Evolutionary conservation across 2,329 filamentous ascomycete species (phyloP).

Genomic region (Exophiala dermatitidis): DNA sequence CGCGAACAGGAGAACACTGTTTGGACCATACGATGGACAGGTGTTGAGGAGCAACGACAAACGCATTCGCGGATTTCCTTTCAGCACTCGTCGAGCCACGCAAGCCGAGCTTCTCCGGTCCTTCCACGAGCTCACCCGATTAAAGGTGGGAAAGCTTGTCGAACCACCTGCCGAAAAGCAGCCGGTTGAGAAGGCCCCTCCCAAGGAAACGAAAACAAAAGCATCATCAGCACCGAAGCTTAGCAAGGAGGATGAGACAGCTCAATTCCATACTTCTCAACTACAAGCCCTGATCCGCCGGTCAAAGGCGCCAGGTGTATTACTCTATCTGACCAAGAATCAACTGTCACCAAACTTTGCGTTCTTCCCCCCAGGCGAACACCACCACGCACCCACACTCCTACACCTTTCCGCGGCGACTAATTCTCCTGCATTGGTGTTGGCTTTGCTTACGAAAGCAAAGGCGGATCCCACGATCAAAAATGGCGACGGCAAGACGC

Average conservation of each 20-base stretch:
- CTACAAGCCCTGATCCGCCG: constrained; percentile 80
- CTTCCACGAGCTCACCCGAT: constrained; percentile 85
- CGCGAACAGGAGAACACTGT: constrained; percentile 79
- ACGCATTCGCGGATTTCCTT: constrained; percentile 79
- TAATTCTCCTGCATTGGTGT: constrained; percentile 69
- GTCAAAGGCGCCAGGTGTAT: constrained; percentile 77
- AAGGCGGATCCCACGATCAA: constrained; percentile 63
- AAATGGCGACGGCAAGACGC: constrained; percentile 70
- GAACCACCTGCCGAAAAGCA: constrained; percentile 33
- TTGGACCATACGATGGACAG: constrained; percentile 85
- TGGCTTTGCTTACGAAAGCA: constrained; percentile 67
- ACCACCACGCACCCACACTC: constrained; percentile 71
- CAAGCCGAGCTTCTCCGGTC: constrained; percentile 90
- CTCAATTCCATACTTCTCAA: constrained; percentile 77
- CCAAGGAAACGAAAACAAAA: constrained; percentile 31
- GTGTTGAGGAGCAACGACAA: constrained; percentile 71
- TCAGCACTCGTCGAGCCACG: constrained; percentile 83
- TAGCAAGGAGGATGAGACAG: constrained; percentile 76
- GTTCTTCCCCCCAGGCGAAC: constrained; percentile 61
- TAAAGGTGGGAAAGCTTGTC: constrained; percentile 70
- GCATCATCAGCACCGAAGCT: constrained; percentile 50
- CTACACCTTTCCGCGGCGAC: constrained; percentile 80
- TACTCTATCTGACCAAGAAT: constrained; percentile 78
- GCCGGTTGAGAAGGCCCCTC: constrained; percentile 6
- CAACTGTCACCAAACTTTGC: constrained; percentile 61